These are phyloP conservation scores for Cyclotella cryptica DNA, from an alignment of 108 stramenopile species.

Conservation along the genomic window DNA sequence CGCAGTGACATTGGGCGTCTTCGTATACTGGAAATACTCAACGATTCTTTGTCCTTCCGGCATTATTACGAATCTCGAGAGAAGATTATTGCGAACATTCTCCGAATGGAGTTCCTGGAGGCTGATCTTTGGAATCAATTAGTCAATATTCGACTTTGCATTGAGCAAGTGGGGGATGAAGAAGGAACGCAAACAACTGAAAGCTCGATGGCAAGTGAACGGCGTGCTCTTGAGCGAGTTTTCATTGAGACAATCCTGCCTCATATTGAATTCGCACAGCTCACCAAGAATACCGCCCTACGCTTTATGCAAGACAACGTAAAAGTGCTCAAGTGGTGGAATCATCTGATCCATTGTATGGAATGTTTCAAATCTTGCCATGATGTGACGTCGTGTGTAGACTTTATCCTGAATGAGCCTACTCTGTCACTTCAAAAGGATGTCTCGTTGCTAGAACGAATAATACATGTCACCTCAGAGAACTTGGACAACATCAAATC, in stretches of 20 bases:
- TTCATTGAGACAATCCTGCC: slow-evolving; percentile 22
- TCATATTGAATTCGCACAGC: background rate
- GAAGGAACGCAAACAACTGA: slow-evolving; percentile 26
- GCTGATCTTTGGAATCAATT: slow-evolving; percentile 6
- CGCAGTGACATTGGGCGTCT: background rate
- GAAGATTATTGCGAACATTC: background rate
- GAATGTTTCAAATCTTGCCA: background rate
- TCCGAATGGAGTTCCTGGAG: background rate
- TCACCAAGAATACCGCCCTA: slow-evolving; percentile 1
- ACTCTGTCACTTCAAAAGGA: background rate
- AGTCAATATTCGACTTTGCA: background rate
- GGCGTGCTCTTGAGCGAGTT: slow-evolving; percentile 7
- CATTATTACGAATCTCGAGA: background rate
- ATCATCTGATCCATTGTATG: background rate
- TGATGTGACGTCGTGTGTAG: background rate
- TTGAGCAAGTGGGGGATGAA: slow-evolving; percentile 10
- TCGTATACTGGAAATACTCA: background rate
- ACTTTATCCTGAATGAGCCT: background rate
- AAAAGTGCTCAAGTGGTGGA: slow-evolving; percentile 13
- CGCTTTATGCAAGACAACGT: background rate
- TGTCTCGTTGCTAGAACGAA: background rate
- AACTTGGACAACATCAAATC: background rate
- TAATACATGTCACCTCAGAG: background rate
- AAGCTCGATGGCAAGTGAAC: slow-evolving; percentile 16
- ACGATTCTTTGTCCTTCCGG: background rate